phyloP scores from a whole-genome alignment of 192 early-diverging fungal species.

The Coemansia erecta region DNA sequence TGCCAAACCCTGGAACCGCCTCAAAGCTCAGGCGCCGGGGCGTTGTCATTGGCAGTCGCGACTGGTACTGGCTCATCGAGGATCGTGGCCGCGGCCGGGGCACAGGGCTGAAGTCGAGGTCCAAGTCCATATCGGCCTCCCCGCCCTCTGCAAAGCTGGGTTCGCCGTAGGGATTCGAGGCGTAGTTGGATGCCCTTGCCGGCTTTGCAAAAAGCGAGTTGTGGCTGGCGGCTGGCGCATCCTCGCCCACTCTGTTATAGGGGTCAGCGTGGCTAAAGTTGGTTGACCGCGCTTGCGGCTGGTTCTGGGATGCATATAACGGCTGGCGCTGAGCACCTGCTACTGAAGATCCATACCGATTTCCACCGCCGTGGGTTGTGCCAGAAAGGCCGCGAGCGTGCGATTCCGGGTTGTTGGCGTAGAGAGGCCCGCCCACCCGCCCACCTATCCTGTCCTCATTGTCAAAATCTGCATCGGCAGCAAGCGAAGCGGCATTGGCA shows the following conservation, averaged over 20 bases:
- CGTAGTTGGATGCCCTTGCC: constrained; percentile 1
- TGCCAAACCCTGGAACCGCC: background rate
- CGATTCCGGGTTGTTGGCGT: background rate
- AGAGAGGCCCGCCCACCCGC: background rate
- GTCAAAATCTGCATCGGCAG: background rate
- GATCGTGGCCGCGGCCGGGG: constrained; percentile 6
- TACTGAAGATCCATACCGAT: background rate
- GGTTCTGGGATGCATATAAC: background rate
- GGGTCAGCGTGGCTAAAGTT: background rate
- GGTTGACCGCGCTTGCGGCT: background rate
- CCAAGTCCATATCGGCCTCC: constrained; percentile 3
- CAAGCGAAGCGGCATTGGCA: background rate
- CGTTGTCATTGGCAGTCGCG: background rate
- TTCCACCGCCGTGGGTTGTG: background rate
- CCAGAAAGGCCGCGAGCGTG: background rate
- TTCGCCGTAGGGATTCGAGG: background rate
- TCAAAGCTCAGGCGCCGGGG: constrained; percentile 9
- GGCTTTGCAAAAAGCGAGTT: background rate
- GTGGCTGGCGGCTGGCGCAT: background rate
- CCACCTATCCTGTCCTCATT: background rate
- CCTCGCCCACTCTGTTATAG: background rate
- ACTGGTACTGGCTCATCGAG: background rate
- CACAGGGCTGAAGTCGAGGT: background rate
- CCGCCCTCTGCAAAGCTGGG: constrained; percentile 2
- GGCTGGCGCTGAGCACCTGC: constrained; percentile 1